These are phyloP conservation scores for Spiromastix sp. DNA, from an alignment of 2,329 filamentous ascomycete genomes.

Conservation along the genomic window DNA sequence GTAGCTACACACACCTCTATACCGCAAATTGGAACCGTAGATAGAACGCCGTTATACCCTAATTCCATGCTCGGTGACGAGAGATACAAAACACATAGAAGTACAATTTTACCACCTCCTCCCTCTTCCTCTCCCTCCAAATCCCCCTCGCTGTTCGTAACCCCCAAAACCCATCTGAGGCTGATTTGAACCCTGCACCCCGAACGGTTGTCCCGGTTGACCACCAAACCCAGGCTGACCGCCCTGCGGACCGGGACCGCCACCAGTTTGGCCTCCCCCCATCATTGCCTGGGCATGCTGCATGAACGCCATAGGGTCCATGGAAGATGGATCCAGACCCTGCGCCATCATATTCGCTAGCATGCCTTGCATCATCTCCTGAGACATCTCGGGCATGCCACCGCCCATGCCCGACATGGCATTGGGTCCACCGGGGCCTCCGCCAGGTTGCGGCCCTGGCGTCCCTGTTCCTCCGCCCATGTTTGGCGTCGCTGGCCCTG, in stretches of 20 bases:
- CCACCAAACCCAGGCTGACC: conserved; percentile 27
- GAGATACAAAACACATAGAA: too few relatives aligned
- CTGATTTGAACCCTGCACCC: conserved; percentile 26
- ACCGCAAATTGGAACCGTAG: too few relatives aligned
- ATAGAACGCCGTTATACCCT: too few relatives aligned
- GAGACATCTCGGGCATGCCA: conserved; percentile 42
- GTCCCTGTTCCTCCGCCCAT: conserved; percentile 1
- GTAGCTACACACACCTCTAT: too few relatives aligned
- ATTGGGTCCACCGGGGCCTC: conserved; percentile 8
- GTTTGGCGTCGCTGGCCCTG: conserved; percentile 4
- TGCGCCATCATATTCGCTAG: conserved; percentile 44
- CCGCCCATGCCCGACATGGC: conserved; percentile 28
- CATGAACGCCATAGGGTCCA: conserved; percentile 47
- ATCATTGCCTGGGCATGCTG: conserved; percentile 43
- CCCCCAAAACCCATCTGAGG: conserved; percentile 34
- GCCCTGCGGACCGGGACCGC: conserved; percentile 23
- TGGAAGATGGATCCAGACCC: conserved; percentile 42
- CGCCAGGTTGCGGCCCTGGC: conserved; percentile 5
- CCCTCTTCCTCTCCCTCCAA: conserved; percentile 25
- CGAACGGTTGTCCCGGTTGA: conserved; percentile 23
- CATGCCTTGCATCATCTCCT: conserved; percentile 51
- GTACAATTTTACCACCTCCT: conserved; percentile 23
- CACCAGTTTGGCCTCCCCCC: conserved; percentile 31
- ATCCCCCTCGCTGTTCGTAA: conserved; percentile 28
- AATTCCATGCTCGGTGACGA: too few relatives aligned